Evolutionary conservation across 164 flowering plant species (phyloP), one percentile per base, ranked within the genome.

Genomic region (Liquidambar formosana): DNA sequence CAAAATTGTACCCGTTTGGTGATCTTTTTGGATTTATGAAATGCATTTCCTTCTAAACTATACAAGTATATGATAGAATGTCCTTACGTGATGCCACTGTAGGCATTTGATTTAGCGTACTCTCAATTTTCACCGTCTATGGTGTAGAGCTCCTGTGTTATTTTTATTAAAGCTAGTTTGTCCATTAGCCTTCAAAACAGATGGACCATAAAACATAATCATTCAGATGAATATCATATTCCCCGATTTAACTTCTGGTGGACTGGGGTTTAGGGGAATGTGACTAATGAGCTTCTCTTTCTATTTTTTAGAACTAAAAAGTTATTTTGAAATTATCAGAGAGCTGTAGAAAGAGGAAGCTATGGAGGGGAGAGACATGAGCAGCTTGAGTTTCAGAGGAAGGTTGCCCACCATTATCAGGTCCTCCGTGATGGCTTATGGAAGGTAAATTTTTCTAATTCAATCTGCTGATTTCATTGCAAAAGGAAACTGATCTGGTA

Each of bases 281-380:
- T 38, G 5, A 65, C 1, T 8, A 10, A 48, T 49, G 47, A 11
- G 25, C 27, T 51, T 25, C 0, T 59, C n/a, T 62, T n/a, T 44
- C 41, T 41, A 3, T 26, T n/a, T n/a, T 18, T 41, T 56, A 19
- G 21, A 53, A 62, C 64, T 57, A 54, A 28, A 46, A 13, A 8
- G 19, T 57, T 4, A 9, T 64, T 49, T 18, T 53, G 8, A 51
- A 43, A 58, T 61, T 77, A 48, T 63, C 86, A 93, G 97, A 83
- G 84, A 89, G 98, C 97, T 66, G 85, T 96, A 33, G 87, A 89
- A 79, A 86, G 98, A 78, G 94, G 97, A 65, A 92, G 91, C 10
- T 91, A 93, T 78, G 97, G 98, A 53, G 89, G 75, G 44, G 98
- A 93, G 83, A 85, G 93, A 73, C 89, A 93, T 58, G 98, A 93